Percentiles rank a stretch among this genome's conserved stretches.
Evolutionary conservation across 1,284 basidiomycete genomes (phyloP).

Genomic region (Xanthoconium separans): DNA sequence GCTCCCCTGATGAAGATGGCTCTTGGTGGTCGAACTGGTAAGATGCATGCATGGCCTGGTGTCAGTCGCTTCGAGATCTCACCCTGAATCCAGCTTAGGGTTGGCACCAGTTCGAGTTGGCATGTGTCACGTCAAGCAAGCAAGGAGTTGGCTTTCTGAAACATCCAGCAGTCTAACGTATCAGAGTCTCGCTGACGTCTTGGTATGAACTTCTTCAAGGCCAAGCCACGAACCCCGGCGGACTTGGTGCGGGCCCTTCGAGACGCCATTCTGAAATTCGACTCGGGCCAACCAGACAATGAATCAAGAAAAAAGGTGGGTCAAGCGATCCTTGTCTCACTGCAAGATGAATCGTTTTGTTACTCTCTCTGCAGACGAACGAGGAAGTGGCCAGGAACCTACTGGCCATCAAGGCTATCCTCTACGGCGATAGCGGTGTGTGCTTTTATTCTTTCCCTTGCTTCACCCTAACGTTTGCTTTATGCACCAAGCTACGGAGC

Average conservation of each 20-base stretch:
- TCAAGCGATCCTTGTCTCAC: slow-evolving; percentile 5
- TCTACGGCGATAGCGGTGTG: slow-evolving; percentile 85
- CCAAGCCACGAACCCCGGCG: slow-evolving; percentile 80
- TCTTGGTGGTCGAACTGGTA: too few relatives aligned
- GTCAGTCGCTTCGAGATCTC: too few relatives aligned
- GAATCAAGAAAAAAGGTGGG: slow-evolving; percentile 80
- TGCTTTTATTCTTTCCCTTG: slow-evolving; percentile 8
- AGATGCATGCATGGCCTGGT: too few relatives aligned
- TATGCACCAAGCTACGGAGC: slow-evolving; percentile 47
- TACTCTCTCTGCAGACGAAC: slow-evolving; percentile 56
- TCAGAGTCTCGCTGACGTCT: neutral
- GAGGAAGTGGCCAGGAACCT: slow-evolving; percentile 88
- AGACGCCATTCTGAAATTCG: slow-evolving; percentile 78
- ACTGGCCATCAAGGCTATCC: slow-evolving; percentile 83
- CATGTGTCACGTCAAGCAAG: neutral
- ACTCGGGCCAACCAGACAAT: slow-evolving; percentile 67
- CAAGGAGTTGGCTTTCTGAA: neutral
- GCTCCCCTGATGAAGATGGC: too few relatives aligned
- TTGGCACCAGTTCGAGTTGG: too few relatives aligned
- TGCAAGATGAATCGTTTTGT: slow-evolving; percentile 1
- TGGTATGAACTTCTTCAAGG: slow-evolving; percentile 93
- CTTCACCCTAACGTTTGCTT: slow-evolving; percentile 7
- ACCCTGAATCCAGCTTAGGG: too few relatives aligned
- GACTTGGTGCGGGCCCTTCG: slow-evolving; percentile 80
- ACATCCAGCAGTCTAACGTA: neutral